A percentile compares a stretch with the other conserved stretches of the same genome.
phyloP scores from a whole-genome alignment of 257 asterid genomes.

The Solanum arcanum region DNA sequence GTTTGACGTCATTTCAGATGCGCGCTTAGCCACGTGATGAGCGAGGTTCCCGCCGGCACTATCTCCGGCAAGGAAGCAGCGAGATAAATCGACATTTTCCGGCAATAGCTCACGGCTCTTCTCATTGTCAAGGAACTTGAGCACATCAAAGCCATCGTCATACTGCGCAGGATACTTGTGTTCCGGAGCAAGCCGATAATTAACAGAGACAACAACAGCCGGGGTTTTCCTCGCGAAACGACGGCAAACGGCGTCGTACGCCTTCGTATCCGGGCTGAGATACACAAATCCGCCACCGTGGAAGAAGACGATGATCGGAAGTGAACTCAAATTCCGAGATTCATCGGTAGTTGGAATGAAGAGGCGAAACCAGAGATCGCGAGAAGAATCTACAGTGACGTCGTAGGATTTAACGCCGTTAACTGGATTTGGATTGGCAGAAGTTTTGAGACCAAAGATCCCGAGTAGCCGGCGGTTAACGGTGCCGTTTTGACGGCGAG shows the following conservation, averaged over 20 bases:
- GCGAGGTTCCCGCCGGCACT: conserved; percentile 77
- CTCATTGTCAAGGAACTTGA: conserved; percentile 38
- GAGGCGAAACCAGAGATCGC: conserved; percentile 75
- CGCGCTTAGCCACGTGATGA: conserved; percentile 58
- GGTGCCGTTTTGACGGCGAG: conserved; percentile 54
- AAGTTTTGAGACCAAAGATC: conserved; percentile 6
- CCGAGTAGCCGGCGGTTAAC: conserved; percentile 45
- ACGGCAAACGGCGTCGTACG: conserved; percentile 60
- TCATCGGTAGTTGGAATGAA: conserved; percentile 23
- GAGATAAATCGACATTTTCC: conserved; percentile 42
- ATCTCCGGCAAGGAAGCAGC: conserved; percentile 69
- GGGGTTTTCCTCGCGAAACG: conserved; percentile 45
- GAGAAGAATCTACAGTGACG: conserved; percentile 42
- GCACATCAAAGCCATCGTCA: conserved; percentile 62
- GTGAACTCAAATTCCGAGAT: conserved; percentile 10
- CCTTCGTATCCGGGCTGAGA: conserved; percentile 33
- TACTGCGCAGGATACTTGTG: conserved; percentile 56
- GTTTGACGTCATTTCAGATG: conserved; percentile 7
- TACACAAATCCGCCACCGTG: conserved; percentile 82
- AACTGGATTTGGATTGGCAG: conserved; percentile 30
- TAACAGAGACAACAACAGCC: conserved; percentile 56
- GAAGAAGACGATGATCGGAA: conserved; percentile 64
- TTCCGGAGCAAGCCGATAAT: conserved; percentile 68
- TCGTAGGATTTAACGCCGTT: conserved; percentile 51
- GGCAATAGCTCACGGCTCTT: conserved; percentile 27